Conservation (phyloP, 139 green algal species). For the Tetradesmus obliquus region DNA sequence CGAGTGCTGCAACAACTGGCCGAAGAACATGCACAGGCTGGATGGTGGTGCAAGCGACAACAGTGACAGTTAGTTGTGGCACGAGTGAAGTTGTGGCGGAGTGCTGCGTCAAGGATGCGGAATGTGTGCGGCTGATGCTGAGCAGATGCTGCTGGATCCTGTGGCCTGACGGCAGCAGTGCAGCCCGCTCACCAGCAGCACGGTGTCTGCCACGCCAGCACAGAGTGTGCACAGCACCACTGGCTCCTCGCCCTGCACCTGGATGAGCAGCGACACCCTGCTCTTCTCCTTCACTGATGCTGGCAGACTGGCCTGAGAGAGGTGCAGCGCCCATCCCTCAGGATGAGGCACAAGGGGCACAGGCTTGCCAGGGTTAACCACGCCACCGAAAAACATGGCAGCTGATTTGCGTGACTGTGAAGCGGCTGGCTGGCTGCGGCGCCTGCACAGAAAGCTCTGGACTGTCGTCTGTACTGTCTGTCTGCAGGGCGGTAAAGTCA, state of each 20-base stretch:
- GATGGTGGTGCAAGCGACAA: too few species aligned
- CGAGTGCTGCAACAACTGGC: too few species aligned
- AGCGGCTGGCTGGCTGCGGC: not conserved
- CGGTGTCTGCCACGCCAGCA: slow-evolving; percentile 69
- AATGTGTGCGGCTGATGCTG: not conserved
- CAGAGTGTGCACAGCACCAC: slow-evolving; percentile 71
- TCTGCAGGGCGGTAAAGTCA: not conserved
- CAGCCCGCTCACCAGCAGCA: slow-evolving; percentile 49
- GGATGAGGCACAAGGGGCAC: slow-evolving; percentile 78
- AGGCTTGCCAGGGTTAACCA: slow-evolving; percentile 73
- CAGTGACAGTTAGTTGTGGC: too few species aligned
- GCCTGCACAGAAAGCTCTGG: not conserved
- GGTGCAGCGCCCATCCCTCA: slow-evolving; percentile 69
- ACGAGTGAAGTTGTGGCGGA: too few species aligned
- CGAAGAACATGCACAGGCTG: too few species aligned
- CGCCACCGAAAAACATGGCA: slow-evolving; percentile 74
- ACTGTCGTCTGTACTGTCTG: not conserved
- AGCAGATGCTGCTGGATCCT: not conserved
- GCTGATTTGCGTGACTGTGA: not conserved
- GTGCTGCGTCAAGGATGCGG: not conserved
- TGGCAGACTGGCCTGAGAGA: slow-evolving; percentile 72
- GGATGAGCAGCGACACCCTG: slow-evolving; percentile 59
- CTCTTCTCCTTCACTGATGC: slow-evolving; percentile 47
- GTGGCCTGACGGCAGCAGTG: slow-evolving; percentile 42
- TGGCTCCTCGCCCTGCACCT: slow-evolving; percentile 49